A percentile compares a stretch with the other conserved stretches of the same genome.
Conservation (phyloP, 75 land plant species). For the Pinus albicaulis region DNA sequence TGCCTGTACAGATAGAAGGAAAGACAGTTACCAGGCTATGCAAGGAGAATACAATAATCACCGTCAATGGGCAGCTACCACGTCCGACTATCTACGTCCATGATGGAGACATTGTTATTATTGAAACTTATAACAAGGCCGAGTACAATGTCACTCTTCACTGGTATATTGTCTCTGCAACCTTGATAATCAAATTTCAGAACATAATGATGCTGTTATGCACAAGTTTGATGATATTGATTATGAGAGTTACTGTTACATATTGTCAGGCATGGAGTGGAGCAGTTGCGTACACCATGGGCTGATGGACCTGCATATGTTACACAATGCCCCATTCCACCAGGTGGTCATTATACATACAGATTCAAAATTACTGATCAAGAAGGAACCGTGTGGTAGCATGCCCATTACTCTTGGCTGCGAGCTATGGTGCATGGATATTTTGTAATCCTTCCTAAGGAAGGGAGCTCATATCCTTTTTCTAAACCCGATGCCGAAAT, state of each 20-base stretch:
- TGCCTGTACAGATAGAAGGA: no score
- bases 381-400: constrained; percentile 20
- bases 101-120: no score
- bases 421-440: constrained; percentile 16
- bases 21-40: no score
- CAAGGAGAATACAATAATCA: no score
- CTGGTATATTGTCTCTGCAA: no score
- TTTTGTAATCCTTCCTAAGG: constrained; percentile 12
- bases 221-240: neutral
- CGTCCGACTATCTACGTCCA: no score
- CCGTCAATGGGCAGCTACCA: no score
- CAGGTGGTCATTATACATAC: neutral
- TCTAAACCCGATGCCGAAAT: constrained; percentile 11
- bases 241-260: neutral
- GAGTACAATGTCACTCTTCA: no score
- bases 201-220: neutral
- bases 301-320: constrained; percentile 13
- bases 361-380: constrained; percentile 8
- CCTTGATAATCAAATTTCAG: no score
- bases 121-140: no score
- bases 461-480: constrained; percentile 7
- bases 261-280: constrained; percentile 20
- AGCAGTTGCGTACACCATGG: constrained; percentile 8
- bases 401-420: constrained; percentile 16
- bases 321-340: constrained; percentile 17